Evolutionary conservation across 108 stramenopile genomes (phyloP).

Genomic region (Nitzschia sp.): DNA sequence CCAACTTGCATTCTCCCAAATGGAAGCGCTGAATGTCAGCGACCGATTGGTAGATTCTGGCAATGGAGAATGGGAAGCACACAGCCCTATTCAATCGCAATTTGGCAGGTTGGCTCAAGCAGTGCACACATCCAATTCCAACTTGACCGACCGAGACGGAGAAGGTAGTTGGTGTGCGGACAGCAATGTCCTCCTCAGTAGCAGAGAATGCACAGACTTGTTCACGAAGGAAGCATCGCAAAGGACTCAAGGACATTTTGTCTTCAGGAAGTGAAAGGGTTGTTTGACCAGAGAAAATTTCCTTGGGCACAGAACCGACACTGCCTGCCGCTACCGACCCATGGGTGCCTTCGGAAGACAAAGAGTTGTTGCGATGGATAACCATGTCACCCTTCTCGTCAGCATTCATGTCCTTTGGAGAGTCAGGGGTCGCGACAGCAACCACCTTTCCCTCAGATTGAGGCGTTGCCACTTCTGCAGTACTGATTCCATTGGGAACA

Average conservation of each 20-base stretch:
- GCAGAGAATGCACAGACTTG: conserved; percentile 86
- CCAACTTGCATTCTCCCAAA: conserved; percentile 77
- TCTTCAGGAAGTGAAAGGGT: conserved; percentile 67
- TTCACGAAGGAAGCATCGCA: conserved; percentile 83
- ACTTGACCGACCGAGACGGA: conserved; percentile 62
- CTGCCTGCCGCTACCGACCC: not conserved
- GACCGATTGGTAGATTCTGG: conserved; percentile 87
- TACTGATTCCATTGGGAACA: not conserved
- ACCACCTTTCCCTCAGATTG: not conserved
- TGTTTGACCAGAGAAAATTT: conserved; percentile 61
- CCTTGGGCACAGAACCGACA: conserved; percentile 5
- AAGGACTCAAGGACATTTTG: conserved; percentile 64
- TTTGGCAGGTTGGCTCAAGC: conserved; percentile 68
- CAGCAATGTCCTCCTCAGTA: conserved; percentile 80
- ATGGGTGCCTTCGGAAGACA: conserved; percentile 26
- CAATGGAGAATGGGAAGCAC: conserved; percentile 86
- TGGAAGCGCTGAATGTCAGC: conserved; percentile 89
- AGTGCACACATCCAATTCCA: conserved; percentile 53
- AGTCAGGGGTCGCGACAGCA: not conserved
- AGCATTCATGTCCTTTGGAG: not conserved
- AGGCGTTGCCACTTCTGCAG: not conserved
- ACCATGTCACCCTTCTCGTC: not conserved
- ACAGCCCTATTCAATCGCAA: conserved; percentile 79
- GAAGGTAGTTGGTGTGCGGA: conserved; percentile 85
- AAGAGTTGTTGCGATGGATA: conserved; percentile 26